Evolutionary conservation across 352 stramenopile species (phyloP), one percentile per base, ranked within the genome.

Genomic region (Phytopythium mirpurense): DNA sequence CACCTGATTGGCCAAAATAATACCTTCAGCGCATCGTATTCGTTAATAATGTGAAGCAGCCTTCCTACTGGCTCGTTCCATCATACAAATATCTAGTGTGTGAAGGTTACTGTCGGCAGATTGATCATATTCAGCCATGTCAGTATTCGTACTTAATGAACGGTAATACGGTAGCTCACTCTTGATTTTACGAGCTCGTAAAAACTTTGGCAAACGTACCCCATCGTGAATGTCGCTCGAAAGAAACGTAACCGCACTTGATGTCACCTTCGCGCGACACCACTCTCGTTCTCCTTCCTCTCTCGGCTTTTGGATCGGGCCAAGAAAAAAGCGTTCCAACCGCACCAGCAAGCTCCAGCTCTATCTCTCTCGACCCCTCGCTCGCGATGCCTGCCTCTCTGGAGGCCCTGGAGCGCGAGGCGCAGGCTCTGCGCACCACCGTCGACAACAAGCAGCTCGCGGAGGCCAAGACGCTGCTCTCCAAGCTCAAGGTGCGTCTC

Each of bases 401-500:
- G 26, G 62, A 81, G 37, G 57, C 56, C 54, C 59, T 88, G 23
- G 68, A 89, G 57, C 74, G 74, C 59, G 72, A 91, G 21, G 80
- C 80, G 43, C 72, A 88, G 51, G 64, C 65, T 60, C 66, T 91
- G 44, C 80, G 80, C 40, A 63, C 75, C 21, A 65, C 70, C 31
- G 57, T 91, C n/a, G 72, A 91, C 23, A 56, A 44, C 31, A 66
- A 81, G 6, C 65, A 65, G 21, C 59, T 86, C 27, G 42, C 51
- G 1, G 67, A 88, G 21, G 80, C 80, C 3, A 74, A 68, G 31
- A 51, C 65, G 21, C 34, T 72, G 12, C 74, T 89, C 16, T 43
- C 58, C 24, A 74, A 88, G 54, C 76, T 91, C 15, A 89, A 91
- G 69, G 80, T 89, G 29, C 34, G 61, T 51, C 14, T 27, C 5